Evolutionary conservation across 2,329 filamentous ascomycete species (phyloP).

Genomic region (Phyllosticta citribraziliensis): DNA sequence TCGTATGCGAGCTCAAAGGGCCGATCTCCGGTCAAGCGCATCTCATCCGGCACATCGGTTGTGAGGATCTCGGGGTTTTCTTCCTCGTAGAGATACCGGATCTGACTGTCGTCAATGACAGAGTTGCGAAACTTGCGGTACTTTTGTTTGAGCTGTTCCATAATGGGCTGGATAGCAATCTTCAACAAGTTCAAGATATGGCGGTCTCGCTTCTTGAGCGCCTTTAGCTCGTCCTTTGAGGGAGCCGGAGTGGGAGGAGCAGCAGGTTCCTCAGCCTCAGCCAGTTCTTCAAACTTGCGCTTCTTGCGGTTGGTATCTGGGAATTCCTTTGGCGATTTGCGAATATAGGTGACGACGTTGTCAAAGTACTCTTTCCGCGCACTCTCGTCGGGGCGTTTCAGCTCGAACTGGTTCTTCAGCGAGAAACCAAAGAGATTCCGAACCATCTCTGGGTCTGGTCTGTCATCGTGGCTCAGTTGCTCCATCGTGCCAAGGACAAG

Average conservation of each 20-base stretch:
- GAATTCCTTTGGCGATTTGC: constrained; percentile 72
- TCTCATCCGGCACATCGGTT: constrained; percentile 49
- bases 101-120: constrained; percentile 60
- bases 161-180: constrained; percentile 80
- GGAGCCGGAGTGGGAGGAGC: constrained; percentile 40
- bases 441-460: constrained; percentile 52
- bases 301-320: constrained; percentile 81
- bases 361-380: constrained; percentile 72
- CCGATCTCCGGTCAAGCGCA: constrained; percentile 42
- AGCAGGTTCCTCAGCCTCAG: constrained; percentile 61
- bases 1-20: constrained; percentile 76
- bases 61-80: constrained; percentile 58
- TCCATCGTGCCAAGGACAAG: constrained; percentile 82
- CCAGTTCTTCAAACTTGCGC: constrained; percentile 64
- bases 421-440: constrained; percentile 80
- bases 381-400: constrained; percentile 57
- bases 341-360: constrained; percentile 63
- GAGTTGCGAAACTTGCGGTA: constrained; percentile 78
- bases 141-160: constrained; percentile 89
- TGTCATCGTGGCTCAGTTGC: constrained; percentile 46
- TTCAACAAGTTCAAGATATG: constrained; percentile 80
- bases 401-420: constrained; percentile 61
- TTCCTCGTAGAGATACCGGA: constrained; percentile 77
- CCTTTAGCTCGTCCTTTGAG: constrained; percentile 71
- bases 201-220: constrained; percentile 71